Evolutionary conservation across 257 asterid species (phyloP), one percentile per base, ranked within the genome.

Genomic region (Cruciata laevipes): DNA sequence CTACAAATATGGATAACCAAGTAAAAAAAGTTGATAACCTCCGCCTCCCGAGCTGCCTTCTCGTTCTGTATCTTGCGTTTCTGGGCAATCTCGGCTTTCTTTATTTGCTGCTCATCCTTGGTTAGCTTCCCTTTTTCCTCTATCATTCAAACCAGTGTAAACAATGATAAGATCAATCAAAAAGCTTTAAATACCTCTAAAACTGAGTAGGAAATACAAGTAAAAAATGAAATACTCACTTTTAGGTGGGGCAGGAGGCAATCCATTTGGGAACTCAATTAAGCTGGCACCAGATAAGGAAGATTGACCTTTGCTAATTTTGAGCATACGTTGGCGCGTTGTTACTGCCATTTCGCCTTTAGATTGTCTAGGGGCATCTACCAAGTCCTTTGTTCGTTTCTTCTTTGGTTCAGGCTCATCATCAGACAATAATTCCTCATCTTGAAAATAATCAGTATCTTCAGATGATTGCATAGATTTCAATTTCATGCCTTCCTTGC

Each of bases 51-150:
- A 68, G 95, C 89, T 55, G 95, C 97, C 78, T 88, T 90, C 76
- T 88, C 96, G 31, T 71, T 82, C 77, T 86, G 97, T 74, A 81
- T 75, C 79, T 61, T 81, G 44, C 97, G 92, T 79, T 88, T 88
- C 76, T 90, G 84, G 60, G 95, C 96, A 76, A 92, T 96, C 83
- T 90, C 97, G 5, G 86, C 89, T 82, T 82, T 86, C 82, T 87
- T 90, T 78, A 90, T 73, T 64, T 88, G 97, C 72, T 82, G 95
- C 77, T 90, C 93, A 79, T 77, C 78, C 71, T 86, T 95, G 63
- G 96, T 53, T 47, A 85, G 89, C 71, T 88, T 86, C 73, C 85
- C 95, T 76, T 88, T 90, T 76, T 76, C 85, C 76, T 86, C 97
- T 90, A 84, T 66, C 61, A 72, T 69, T 38, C 51, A 67, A 65